These are phyloP conservation scores for Claviceps paspali DNA, from an alignment of 2,329 filamentous ascomycete species.

Conservation along the genomic window DNA sequence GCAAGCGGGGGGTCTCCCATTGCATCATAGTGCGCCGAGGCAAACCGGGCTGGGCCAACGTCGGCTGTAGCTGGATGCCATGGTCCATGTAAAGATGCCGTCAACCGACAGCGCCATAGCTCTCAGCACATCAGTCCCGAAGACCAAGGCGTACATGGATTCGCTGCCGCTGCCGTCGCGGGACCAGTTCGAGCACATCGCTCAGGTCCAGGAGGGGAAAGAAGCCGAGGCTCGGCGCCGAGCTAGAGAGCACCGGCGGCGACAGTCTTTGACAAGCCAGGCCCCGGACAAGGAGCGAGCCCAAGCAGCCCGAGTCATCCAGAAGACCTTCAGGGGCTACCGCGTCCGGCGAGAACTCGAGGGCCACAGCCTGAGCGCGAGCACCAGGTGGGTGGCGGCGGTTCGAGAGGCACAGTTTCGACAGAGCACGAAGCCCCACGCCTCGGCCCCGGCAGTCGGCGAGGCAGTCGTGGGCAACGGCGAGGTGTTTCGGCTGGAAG, in stretches of 20 bases:
- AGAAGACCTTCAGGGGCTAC: constrained; percentile 67
- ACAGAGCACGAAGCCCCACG: constrained; percentile 30
- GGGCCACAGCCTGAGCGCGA: constrained; percentile 54
- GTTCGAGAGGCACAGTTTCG: constrained; percentile 40
- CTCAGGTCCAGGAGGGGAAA: constrained; percentile 30
- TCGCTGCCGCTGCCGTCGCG: constrained; percentile 31
- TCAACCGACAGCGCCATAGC: constrained; percentile 6
- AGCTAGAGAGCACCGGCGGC: constrained; percentile 18
- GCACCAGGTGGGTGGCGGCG: constrained; percentile 56
- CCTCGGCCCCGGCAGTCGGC: constrained; percentile 10
- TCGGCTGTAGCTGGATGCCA: no score
- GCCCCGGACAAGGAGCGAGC: constrained; percentile 11
- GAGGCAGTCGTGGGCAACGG: constrained; percentile 3
- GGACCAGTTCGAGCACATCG: constrained; percentile 32
- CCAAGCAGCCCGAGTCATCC: constrained; percentile 41
- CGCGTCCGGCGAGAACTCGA: constrained; percentile 53
- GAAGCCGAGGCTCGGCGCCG: constrained; percentile 29
- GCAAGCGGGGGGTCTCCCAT: no score
- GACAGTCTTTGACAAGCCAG: constrained; percentile 15
- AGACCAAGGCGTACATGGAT: constrained; percentile 32
- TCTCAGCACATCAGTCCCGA: constrained; percentile 7
- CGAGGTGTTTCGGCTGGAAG: constrained; percentile 7
- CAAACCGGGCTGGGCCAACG: no score
- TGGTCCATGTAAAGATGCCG: constrained; percentile 1
- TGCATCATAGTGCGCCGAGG: no score